phyloP scores from a whole-genome alignment of 352 stramenopile species.

The Blastocystis sp. region DNA sequence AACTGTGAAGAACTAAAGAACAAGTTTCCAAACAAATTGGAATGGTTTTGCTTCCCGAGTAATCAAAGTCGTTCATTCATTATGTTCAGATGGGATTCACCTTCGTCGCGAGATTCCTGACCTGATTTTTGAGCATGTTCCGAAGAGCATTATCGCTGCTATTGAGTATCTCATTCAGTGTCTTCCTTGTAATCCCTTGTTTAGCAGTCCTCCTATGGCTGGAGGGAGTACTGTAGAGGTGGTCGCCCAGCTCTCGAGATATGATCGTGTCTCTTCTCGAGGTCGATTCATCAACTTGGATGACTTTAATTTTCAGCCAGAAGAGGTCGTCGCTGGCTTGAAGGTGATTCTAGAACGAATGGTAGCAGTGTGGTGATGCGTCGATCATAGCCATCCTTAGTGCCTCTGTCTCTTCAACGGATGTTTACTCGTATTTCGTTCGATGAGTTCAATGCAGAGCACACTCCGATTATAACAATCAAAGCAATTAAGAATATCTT shows the following conservation, averaged over 20 bases:
- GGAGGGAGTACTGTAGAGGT: background rate
- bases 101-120: background rate
- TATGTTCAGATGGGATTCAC: constrained; percentile 28
- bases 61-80: background rate
- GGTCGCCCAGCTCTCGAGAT: background rate
- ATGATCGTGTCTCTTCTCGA: background rate
- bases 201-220: background rate
- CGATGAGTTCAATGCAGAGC: background rate
- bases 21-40: background rate
- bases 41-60: constrained; percentile 51
- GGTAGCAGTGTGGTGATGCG: background rate
- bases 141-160: background rate
- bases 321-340: background rate
- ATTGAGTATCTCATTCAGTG: constrained; percentile 15
- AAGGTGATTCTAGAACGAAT: background rate
- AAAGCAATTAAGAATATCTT: background rate
- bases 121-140: background rate
- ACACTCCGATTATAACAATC: constrained; percentile 25
- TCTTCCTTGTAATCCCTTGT: constrained; percentile 21
- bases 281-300: background rate
- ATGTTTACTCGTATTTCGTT: background rate
- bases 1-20: background rate
- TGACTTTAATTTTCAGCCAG: background rate
- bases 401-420: background rate
- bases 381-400: background rate